Base-by-base conservation (phyloP, 805 yeast species). In the Spathaspora girioi region DNA sequence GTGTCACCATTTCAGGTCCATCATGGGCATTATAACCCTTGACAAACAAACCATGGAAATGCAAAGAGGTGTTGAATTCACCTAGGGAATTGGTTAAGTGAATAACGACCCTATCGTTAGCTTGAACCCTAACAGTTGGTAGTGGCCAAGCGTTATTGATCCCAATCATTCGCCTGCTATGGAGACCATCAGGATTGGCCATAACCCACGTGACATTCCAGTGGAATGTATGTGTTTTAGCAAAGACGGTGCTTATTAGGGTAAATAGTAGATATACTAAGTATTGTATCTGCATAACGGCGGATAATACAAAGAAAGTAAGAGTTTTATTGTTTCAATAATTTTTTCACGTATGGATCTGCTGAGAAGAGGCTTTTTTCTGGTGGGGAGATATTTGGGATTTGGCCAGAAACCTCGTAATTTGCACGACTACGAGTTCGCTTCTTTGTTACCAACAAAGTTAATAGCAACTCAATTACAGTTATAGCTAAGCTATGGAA, bases 181-280 rank as follows among this genome's bases (percentile, higher is more conserved):
- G 60, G 20, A 67, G 57, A 5, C 87, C 87, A 55, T 84, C 89
- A 1, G 88, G 87, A 60, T 78, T 80, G 45, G 79, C 80, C 6
- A 38, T 41, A 1, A 73, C 69, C 54, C 70, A 71, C n/a, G 70
- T 58, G 14, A 67, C 68, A 52, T 72, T 70, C 59, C 73, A 75
- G 56, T 67, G 55, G 50, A 57, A 73, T 46, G 59, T 59, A 50
- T 68, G 77, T 12, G 70, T 66, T 40, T 64, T 14, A n/a, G 40
- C 15, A 11, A 35, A 14, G 15, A 35, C 27, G 10, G 31, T 10
- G 29, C 31, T 8, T 41, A 41, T 41, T 18, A 20, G 23, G 10
- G 27, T 20, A 19, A 19, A 19, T 18, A 41, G 43, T 41, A 41
- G 5, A 41, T 20, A 41, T 23, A 42, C n/a, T 20, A n/a, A n/a